Evolutionary conservation across 805 yeast genomes (phyloP).

Genomic region (Schwanniomyces pseudopolymorphus): DNA sequence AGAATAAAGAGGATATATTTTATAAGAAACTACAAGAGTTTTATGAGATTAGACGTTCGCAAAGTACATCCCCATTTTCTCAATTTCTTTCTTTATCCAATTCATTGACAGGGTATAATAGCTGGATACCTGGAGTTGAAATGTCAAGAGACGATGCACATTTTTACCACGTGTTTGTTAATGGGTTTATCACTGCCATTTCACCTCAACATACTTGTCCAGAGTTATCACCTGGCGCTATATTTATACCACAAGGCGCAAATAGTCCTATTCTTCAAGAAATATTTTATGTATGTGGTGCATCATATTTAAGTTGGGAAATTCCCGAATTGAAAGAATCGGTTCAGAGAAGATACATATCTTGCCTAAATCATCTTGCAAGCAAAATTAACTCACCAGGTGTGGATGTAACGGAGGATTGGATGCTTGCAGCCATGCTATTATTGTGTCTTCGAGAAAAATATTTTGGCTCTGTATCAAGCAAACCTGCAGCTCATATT

Average conservation of each 20-base stretch:
- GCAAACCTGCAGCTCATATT: conserved; percentile 3
- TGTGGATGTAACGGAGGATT: conserved; percentile 2
- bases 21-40: neutral
- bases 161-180: conserved; percentile 1
- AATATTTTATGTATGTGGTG: conserved; percentile 4
- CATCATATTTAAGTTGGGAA: conserved; percentile 4
- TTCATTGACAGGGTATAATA: conserved; percentile 1
- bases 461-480: conserved; percentile 1
- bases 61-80: neutral
- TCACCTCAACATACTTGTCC: conserved; percentile 2
- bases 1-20: neutral
- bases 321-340: neutral
- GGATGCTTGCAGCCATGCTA: conserved; percentile 3
- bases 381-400: conserved; percentile 1
- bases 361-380: conserved; percentile 1
- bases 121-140: conserved; percentile 4
- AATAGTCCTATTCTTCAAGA: conserved; percentile 1
- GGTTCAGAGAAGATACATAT: neutral
- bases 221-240: conserved; percentile 2
- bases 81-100: neutral
- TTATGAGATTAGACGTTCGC: neutral
- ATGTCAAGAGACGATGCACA: conserved; percentile 1
- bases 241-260: conserved; percentile 3
- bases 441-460: conserved; percentile 4
- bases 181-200: conserved; percentile 2